Evolutionary conservation across 176 grass and related monocot species (phyloP).

Genomic region (Aegilops speltoides): DNA sequence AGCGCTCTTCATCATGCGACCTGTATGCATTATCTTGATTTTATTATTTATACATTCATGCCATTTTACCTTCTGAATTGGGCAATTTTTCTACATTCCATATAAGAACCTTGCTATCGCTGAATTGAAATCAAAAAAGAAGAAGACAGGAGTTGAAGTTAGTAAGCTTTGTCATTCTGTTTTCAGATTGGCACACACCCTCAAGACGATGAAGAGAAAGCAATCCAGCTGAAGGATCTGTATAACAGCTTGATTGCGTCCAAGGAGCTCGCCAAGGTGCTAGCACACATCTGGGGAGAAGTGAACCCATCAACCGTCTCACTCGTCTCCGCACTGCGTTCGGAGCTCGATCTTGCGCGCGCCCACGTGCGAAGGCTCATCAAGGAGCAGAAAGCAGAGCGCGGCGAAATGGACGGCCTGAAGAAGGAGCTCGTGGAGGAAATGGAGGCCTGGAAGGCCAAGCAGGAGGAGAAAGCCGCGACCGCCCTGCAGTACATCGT

Average conservation of each 20-base stretch:
- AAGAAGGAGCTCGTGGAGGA: conserved; percentile 34
- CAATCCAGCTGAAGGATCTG: conserved; percentile 49
- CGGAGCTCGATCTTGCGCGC: conserved; percentile 57
- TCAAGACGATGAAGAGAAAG: conserved; percentile 28
- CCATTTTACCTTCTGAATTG: background rate
- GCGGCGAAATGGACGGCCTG: background rate
- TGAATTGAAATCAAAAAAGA: background rate
- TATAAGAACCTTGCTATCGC: background rate
- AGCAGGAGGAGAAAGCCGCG: conserved; percentile 59
- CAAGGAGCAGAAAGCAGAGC: conserved; percentile 37
- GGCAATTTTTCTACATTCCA: background rate
- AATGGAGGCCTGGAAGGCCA: conserved; percentile 59
- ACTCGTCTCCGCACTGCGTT: conserved; percentile 63
- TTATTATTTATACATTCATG: background rate
- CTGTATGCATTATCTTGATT: background rate
- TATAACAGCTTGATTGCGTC: conserved; percentile 60
- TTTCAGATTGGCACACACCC: conserved; percentile 39
- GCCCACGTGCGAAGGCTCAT: conserved; percentile 52
- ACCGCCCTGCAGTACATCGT: conserved; percentile 41
- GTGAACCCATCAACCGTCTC: conserved; percentile 49
- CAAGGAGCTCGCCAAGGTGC: conserved; percentile 76
- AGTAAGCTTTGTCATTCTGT: background rate
- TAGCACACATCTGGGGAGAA: conserved; percentile 59
- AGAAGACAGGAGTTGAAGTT: background rate
- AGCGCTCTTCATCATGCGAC: conserved; percentile 9